Evolutionary conservation across 225 moss, liverwort and hornwort genomes (phyloP), one percentile per base, ranked within the genome.

Genomic region (Lunularia cruciata): DNA sequence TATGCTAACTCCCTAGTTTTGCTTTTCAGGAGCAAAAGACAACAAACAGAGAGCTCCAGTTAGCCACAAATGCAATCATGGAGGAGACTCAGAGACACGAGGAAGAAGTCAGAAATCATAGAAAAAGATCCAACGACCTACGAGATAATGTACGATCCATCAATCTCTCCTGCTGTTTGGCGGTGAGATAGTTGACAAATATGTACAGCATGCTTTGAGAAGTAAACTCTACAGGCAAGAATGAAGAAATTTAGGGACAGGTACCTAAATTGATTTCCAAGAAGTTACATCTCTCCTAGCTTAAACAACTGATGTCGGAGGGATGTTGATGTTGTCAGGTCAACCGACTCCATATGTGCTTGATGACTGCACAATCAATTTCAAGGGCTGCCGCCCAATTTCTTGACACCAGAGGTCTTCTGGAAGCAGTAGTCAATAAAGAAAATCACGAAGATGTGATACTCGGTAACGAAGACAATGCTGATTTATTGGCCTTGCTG

Each of bases 51-150:
- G 78, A 83, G 68, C 71, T 83, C 39, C 68, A 78, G 39, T 12
- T 56, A 8, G 39, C 75, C n/a, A 69, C 63, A 10, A 68, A 75
- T 22, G 63, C 33, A 20, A 78, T 83, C 30, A 49, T 48, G 40
- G 68, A 78, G 64, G 71, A 68, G 33, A 72, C 60, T 72, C 75
- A 32, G 45, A 72, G 47, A 62, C 37, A 69, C 19, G 78, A 75
- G 51, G 71, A 46, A 63, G 72, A 71, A 6, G 12, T 63, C 33
- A 47, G 53, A n/a, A 56, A 72, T 48, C 62, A 33, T 12, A 68
- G 48, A 40, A 72, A 51, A 25, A 47, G 47, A 39, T 75, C 71
- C 6, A 38, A 68, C n/a, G 58, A 35, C 16, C 47, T 78, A 42
- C 71, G 68, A 47, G 75, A 78, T 39, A 78, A 63, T 49, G 82